Percentiles rank a stretch among this genome's conserved stretches.
Evolutionary conservation across 345 rosid genomes (phyloP).

Genomic region (Fremontodendron californicum): DNA sequence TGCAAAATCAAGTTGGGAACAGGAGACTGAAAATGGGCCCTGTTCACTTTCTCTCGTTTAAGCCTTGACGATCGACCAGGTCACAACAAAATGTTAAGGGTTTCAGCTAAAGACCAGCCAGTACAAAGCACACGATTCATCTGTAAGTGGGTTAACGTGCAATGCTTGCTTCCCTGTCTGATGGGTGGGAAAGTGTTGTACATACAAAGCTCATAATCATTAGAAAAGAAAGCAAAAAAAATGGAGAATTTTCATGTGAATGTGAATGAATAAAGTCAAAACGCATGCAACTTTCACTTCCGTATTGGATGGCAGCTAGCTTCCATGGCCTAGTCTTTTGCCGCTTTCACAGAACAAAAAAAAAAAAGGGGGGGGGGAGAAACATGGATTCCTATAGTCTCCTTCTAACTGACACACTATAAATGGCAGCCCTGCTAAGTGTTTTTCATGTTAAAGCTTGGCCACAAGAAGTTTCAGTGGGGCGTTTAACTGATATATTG

Average conservation of each 20-base stretch:
- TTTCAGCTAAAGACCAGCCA: not conserved
- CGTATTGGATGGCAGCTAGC: conserved; percentile 23
- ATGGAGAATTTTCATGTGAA: not conserved
- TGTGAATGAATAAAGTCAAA: conserved; percentile 13
- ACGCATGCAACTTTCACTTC: conserved; percentile 15
- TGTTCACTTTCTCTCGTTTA: not conserved
- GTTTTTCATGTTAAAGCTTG: not conserved
- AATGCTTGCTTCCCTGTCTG: not conserved
- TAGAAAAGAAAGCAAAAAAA: not conserved
- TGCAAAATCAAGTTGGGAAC: too few relatives aligned
- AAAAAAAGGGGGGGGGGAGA: too few relatives aligned
- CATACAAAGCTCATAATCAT: not conserved
- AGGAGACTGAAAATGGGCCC: not conserved
- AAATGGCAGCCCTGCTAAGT: not conserved
- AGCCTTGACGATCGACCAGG: not conserved
- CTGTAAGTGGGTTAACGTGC: conserved; percentile 3
- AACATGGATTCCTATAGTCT: not conserved
- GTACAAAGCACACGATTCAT: not conserved
- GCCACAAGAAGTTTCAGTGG: not conserved
- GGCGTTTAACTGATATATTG: too few relatives aligned
- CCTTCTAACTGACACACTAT: not conserved
- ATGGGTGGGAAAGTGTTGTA: conserved; percentile 3
- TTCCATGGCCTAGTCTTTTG: conserved; percentile 1
- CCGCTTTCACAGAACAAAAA: not conserved
- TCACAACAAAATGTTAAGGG: not conserved